Evolutionary conservation across 2,329 filamentous ascomycete genomes (phyloP).

Genomic region (Lachnum nothofagi): DNA sequence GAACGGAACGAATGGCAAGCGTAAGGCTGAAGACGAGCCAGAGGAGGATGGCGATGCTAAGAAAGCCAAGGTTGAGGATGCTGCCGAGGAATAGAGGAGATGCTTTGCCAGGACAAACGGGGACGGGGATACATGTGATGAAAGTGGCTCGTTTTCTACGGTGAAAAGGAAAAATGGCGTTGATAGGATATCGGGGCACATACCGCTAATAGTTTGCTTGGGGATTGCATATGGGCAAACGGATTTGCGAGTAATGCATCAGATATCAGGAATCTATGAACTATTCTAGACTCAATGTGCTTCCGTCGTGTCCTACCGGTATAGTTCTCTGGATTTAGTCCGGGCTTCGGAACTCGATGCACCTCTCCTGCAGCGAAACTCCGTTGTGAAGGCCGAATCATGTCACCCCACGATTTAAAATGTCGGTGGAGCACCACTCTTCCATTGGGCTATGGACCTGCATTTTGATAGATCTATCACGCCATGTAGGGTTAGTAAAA

Average conservation of each 20-base stretch:
- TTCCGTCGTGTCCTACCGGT: neutral
- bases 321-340: neutral
- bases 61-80: slow-evolving; percentile 28
- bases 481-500: too few species aligned
- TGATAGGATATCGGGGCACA: slow-evolving; percentile 2
- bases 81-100: neutral
- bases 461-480: too few species aligned
- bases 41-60: slow-evolving; percentile 28
- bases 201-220: neutral
- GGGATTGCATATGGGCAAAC: neutral
- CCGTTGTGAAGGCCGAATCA: too few species aligned
- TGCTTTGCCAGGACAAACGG: neutral
- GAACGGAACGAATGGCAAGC: slow-evolving; percentile 42
- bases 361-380: too few species aligned
- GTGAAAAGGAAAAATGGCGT: slow-evolving; percentile 8
- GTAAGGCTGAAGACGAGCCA: slow-evolving; percentile 47
- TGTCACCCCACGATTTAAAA: too few species aligned
- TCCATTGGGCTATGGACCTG: too few species aligned
- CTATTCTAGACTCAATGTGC: neutral
- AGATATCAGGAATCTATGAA: neutral
- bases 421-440: too few species aligned
- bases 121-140: neutral
- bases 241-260: neutral
- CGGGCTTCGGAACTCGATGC: neutral
- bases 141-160: slow-evolving; percentile 2